Percentiles rank a stretch among this genome's conserved stretches.
Conservation (phyloP, 2,329 filamentous ascomycete species). For the Fusarium camptoceras region DNA sequence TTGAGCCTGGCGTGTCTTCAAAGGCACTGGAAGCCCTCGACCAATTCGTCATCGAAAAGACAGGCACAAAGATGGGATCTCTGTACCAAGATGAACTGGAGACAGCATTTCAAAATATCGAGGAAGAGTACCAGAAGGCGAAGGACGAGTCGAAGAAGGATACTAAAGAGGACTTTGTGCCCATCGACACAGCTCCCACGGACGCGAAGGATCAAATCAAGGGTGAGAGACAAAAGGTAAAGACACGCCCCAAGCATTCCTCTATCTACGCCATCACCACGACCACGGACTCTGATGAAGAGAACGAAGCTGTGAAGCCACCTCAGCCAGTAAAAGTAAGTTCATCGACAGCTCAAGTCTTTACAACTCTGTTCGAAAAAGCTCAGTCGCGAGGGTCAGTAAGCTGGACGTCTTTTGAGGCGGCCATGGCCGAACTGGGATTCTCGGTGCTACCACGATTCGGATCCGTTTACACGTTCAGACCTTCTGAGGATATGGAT, state of each 20-base stretch:
- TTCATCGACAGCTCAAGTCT: constrained; percentile 52
- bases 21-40: constrained; percentile 53
- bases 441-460: constrained; percentile 56
- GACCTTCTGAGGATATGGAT: constrained; percentile 45
- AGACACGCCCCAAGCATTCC: constrained; percentile 55
- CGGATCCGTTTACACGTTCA: constrained; percentile 58
- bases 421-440: constrained; percentile 56
- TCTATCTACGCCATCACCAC: constrained; percentile 51
- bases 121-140: constrained; percentile 45
- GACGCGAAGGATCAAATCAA: constrained; percentile 46
- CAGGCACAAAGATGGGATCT: constrained; percentile 55
- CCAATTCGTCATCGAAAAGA: constrained; percentile 52
- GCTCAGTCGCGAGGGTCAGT: constrained; percentile 49
- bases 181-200: constrained; percentile 33
- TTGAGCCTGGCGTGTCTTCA: constrained; percentile 54
- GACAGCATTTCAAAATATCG: constrained; percentile 51
- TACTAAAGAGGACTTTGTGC: constrained; percentile 6
- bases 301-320: background rate
- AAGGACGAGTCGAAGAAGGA: constrained; percentile 42
- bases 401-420: constrained; percentile 54
- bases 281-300: background rate
- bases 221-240: constrained; percentile 56
- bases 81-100: constrained; percentile 59
- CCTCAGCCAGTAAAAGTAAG: constrained; percentile 52
- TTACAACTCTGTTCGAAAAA: constrained; percentile 51